A percentile compares a stretch with the other conserved stretches of the same genome.
These are phyloP conservation scores for Leccinum longicurvipes DNA, from an alignment of 768 basidiomycete species.

Conservation along the genomic window DNA sequence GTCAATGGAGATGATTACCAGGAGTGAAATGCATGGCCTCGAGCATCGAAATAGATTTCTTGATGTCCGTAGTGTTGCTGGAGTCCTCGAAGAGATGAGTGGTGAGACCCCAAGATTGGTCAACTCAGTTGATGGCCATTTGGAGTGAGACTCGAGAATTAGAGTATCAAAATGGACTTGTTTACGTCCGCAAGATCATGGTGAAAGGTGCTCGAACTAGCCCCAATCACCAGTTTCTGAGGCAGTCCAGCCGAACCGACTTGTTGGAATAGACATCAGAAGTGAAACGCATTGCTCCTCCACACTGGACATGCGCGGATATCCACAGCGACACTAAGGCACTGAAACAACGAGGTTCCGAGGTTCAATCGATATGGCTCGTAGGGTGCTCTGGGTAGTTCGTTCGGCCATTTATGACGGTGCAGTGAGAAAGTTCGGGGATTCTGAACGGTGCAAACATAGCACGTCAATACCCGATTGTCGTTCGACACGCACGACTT, in stretches of 20 bases:
- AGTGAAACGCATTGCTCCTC: background rate
- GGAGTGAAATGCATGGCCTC: background rate
- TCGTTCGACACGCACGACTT: background rate
- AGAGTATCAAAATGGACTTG: background rate
- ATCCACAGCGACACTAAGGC: background rate
- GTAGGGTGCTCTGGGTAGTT: constrained; percentile 38
- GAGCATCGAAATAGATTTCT: background rate
- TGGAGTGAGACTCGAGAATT: background rate
- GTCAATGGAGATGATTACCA: background rate
- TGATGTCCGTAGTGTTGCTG: background rate
- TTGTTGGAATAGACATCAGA: background rate
- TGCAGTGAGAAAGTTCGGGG: constrained; percentile 32
- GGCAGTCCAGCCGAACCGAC: background rate
- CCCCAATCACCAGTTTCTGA: background rate
- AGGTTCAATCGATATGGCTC: constrained; percentile 6
- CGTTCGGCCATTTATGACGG: constrained; percentile 34
- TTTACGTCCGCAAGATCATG: background rate
- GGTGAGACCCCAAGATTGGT: background rate
- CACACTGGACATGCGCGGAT: background rate
- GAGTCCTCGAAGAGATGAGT: background rate
- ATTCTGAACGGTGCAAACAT: constrained; percentile 30
- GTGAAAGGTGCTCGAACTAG: background rate
- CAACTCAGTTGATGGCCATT: background rate
- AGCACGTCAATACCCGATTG: background rate
- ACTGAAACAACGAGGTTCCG: background rate